Percentiles rank a stretch among this genome's conserved stretches.
Conservation (phyloP, 352 stramenopile species). For the Blastocystis sp. region DNA sequence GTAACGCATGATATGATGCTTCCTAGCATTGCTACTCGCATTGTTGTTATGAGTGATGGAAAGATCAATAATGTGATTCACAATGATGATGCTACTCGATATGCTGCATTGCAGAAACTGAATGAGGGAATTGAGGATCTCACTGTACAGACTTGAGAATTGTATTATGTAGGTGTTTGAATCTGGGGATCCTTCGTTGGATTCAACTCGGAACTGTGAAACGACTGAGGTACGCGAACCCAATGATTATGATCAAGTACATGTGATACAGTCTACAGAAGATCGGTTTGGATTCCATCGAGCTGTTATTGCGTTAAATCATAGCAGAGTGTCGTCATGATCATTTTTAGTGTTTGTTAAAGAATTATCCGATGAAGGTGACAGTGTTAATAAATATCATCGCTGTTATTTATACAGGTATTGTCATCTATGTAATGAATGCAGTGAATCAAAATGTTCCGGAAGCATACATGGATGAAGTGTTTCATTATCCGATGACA, state of each 20-base stretch:
- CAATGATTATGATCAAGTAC: conserved; percentile 2
- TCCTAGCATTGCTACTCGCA: conserved; percentile 48
- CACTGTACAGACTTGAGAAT: neutral
- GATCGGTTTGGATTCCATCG: neutral
- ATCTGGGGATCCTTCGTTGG: neutral
- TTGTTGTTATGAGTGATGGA: conserved; percentile 69
- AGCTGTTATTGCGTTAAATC: neutral
- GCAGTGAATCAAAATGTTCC: neutral
- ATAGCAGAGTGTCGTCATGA: neutral
- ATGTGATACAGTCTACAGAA: conserved; percentile 27
- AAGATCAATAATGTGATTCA: conserved; percentile 26
- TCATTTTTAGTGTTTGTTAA: neutral
- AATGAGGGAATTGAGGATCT: conserved; percentile 44
- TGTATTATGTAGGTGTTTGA: conserved; percentile 2
- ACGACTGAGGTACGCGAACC: conserved; percentile 1
- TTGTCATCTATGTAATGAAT: neutral
- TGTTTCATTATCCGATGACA: conserved; percentile 81
- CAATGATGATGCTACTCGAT: neutral
- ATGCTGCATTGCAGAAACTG: conserved; percentile 7
- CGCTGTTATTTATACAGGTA: neutral
- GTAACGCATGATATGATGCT: conserved; percentile 70
- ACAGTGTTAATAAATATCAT: neutral
- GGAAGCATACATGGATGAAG: conserved; percentile 74
- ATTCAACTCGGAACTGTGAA: neutral
- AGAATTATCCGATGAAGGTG: neutral